Evolutionary conservation across 805 yeast species (phyloP).

Genomic region (Candida piceae): DNA sequence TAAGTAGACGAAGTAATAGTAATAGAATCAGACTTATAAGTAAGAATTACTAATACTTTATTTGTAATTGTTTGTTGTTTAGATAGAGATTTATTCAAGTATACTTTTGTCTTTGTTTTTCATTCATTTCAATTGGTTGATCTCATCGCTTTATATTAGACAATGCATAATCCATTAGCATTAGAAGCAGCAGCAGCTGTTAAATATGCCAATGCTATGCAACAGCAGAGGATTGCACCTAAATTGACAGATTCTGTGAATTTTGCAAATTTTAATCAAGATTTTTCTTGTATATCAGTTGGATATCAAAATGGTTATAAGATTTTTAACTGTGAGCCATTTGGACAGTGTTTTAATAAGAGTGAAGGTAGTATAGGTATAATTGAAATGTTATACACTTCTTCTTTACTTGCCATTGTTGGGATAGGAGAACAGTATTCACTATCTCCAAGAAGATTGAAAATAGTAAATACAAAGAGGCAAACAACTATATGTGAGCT

Average conservation of each 20-base stretch:
- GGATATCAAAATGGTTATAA: conserved; percentile 63
- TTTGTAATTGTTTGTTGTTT: neutral
- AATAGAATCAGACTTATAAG: no score
- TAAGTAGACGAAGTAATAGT: neutral
- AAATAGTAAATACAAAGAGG: conserved; percentile 76
- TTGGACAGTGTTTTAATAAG: conserved; percentile 60
- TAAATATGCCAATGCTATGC: conserved; percentile 5
- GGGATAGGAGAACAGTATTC: conserved; percentile 74
- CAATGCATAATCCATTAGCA: conserved; percentile 16
- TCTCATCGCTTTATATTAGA: no score
- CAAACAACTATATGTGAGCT: conserved; percentile 75
- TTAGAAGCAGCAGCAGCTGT: conserved; percentile 18
- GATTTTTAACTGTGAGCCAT: conserved; percentile 82
- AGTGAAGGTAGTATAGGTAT: conserved; percentile 60
- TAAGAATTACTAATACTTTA: no score
- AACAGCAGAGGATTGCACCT: conserved; percentile 5
- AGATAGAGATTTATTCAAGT: no score
- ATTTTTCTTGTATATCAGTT: conserved; percentile 71
- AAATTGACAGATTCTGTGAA: conserved; percentile 27
- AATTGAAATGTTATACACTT: conserved; percentile 86
- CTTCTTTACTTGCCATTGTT: conserved; percentile 80
- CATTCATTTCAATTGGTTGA: no score
- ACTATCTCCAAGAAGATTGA: conserved; percentile 77
- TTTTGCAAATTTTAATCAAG: conserved; percentile 79
- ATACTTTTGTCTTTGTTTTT: no score